Percentiles rank a stretch among this genome's conserved stretches.
phyloP scores from a whole-genome alignment of 345 rosid genomes.

The Microthlaspi erraticum region DNA sequence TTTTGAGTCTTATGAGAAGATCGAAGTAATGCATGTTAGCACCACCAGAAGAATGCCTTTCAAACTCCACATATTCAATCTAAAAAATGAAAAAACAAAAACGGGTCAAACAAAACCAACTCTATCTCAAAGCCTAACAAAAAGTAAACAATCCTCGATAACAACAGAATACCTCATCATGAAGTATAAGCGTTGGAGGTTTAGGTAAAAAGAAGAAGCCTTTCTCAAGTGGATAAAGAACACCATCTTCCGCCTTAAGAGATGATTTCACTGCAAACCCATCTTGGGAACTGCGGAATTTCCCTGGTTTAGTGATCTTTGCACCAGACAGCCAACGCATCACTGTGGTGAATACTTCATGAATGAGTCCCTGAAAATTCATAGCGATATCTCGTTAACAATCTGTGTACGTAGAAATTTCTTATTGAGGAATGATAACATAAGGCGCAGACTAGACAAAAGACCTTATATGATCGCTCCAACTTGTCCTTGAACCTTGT shows the following conservation, averaged over 20 bases:
- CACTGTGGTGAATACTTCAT: conserved; percentile 89
- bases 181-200: conserved; percentile 98
- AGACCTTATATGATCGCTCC: conserved; percentile 83
- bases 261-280: conserved; percentile 99
- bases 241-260: conserved; percentile 96
- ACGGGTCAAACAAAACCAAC: conserved; percentile 12
- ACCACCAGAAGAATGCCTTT: conserved; percentile 99
- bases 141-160: neutral
- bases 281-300: conserved; percentile 94
- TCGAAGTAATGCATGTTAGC: conserved; percentile 99
- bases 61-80: conserved; percentile 97
- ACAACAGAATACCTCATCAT: conserved; percentile 72
- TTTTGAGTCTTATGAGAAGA: conserved; percentile 87
- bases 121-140: conserved; percentile 8
- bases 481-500: conserved; percentile 91
- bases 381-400: conserved; percentile 8
- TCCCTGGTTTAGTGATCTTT: conserved; percentile 95
- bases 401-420: neutral
- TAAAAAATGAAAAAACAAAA: conserved; percentile 37
- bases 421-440: neutral
- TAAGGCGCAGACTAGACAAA: neutral
- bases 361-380: conserved; percentile 78
- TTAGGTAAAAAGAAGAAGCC: conserved; percentile 96
- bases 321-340: conserved; percentile 93
- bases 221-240: conserved; percentile 95